These are phyloP conservation scores for Gossypium australe DNA, from an alignment of 345 rosid species.

Conservation along the genomic window DNA sequence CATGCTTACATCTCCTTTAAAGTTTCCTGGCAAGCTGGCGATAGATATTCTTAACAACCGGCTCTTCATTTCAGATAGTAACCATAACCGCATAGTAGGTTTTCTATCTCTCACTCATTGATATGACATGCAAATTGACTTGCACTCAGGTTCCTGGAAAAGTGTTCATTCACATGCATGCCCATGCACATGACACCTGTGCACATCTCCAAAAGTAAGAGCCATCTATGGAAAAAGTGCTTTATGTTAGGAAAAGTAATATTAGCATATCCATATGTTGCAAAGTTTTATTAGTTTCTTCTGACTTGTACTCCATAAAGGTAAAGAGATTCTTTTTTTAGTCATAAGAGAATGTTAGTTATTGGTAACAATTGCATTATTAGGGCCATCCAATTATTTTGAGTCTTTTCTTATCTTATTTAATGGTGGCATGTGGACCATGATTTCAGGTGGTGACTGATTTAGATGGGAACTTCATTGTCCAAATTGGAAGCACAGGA, in stretches of 20 bases:
- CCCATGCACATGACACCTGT: not conserved
- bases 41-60: slow-evolving; percentile 79
- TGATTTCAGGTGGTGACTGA: slow-evolving; percentile 74
- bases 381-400: not conserved
- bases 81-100: slow-evolving; percentile 87
- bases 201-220: not conserved
- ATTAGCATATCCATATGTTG: not conserved
- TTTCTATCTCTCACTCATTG: slow-evolving; percentile 22
- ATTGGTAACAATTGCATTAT: not conserved
- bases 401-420: not conserved
- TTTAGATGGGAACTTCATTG: slow-evolving; percentile 75
- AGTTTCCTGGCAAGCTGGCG: slow-evolving; percentile 93
- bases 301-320: not conserved
- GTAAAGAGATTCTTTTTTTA: no score
- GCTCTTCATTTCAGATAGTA: slow-evolving; percentile 91
- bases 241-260: not conserved
- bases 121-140: not conserved
- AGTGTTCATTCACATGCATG: not conserved
- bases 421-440: slow-evolving; percentile 5
- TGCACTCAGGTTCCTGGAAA: not conserved
- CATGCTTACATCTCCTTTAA: slow-evolving; percentile 68
- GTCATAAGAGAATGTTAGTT: not conserved
- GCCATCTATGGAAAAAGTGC: not conserved
- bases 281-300: not conserved
- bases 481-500: slow-evolving; percentile 80